These are phyloP conservation scores for Phytophthora boehmeriae DNA, from an alignment of 352 stramenopile species.

Conservation along the genomic window DNA sequence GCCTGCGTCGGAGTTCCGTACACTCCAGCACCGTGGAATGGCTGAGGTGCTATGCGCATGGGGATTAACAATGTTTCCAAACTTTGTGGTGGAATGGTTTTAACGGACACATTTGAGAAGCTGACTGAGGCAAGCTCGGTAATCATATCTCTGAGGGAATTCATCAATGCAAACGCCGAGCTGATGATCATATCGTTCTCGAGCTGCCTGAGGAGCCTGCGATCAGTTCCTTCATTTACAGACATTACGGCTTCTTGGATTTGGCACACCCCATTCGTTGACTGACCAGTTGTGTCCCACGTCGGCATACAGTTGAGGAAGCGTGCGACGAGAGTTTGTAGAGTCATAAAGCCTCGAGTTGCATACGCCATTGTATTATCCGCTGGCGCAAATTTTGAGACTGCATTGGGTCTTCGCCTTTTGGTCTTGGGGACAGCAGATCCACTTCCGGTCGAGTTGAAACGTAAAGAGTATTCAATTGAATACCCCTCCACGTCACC, in stretches of 20 bases:
- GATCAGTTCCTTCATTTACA: conserved; percentile 30
- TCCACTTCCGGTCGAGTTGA: conserved; percentile 64
- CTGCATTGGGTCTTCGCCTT: conserved; percentile 17
- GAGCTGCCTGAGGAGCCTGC: conserved; percentile 49
- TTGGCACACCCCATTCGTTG: conserved; percentile 53
- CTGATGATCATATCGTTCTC: conserved; percentile 61
- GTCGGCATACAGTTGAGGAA: conserved; percentile 72
- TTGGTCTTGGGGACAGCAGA: conserved; percentile 56
- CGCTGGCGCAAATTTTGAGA: conserved; percentile 19
- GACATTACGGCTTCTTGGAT: conserved; percentile 40
- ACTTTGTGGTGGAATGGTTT: conserved; percentile 39
- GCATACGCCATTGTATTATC: conserved; percentile 50
- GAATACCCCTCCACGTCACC: conserved; percentile 39
- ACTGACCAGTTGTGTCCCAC: conserved; percentile 41
- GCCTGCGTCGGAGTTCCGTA: conserved; percentile 55
- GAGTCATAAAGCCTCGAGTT: conserved; percentile 69
- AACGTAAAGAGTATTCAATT: conserved; percentile 66
- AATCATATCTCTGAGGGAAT: conserved; percentile 22
- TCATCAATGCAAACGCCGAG: conserved; percentile 40
- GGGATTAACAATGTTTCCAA: conserved; percentile 46
- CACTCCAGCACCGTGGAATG: conserved; percentile 52
- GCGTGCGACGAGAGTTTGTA: conserved; percentile 69
- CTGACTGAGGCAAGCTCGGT: conserved; percentile 9
- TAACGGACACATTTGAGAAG: conserved; percentile 27
- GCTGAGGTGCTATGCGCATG: conserved; percentile 65